Conservation (phyloP, 345 rosid species). For the Erucastrum elatum region DNA sequence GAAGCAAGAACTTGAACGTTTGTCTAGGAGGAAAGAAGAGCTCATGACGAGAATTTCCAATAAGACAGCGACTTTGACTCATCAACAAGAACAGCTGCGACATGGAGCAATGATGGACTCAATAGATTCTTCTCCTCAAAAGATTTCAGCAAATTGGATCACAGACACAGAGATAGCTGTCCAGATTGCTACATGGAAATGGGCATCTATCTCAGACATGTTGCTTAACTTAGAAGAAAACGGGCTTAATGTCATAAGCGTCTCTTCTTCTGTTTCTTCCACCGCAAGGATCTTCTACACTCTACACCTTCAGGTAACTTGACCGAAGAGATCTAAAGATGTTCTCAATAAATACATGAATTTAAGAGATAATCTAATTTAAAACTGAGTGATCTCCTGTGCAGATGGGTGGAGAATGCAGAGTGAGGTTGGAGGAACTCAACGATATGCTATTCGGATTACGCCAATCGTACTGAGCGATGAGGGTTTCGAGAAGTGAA, state of each 20-base stretch:
- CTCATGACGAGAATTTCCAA: slow-evolving; percentile 41
- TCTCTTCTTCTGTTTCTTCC: slow-evolving; percentile 60
- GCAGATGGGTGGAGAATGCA: slow-evolving; percentile 22
- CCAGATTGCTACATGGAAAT: slow-evolving; percentile 44
- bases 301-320: slow-evolving; percentile 59
- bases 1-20: slow-evolving; percentile 43
- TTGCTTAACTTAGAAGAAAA: slow-evolving; percentile 49
- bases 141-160: slow-evolving; percentile 45
- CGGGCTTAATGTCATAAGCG: slow-evolving; percentile 45
- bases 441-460: slow-evolving; percentile 21
- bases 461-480: slow-evolving; percentile 23
- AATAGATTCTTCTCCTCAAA: slow-evolving; percentile 13
- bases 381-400: background rate
- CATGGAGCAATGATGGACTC: slow-evolving; percentile 3
- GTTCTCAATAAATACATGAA: background rate
- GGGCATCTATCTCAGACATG: slow-evolving; percentile 44
- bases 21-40: slow-evolving; percentile 47
- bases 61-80: slow-evolving; percentile 7
- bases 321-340: background rate
- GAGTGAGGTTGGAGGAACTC: slow-evolving; percentile 26
- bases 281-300: slow-evolving; percentile 52
- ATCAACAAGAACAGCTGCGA: slow-evolving; percentile 31
- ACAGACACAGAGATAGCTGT: slow-evolving; percentile 49
- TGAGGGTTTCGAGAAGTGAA: slow-evolving; percentile 21
- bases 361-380: background rate